These are phyloP conservation scores for Beauveria bassiana DNA, from an alignment of 2,329 filamentous ascomycete species.

Conservation along the genomic window DNA sequence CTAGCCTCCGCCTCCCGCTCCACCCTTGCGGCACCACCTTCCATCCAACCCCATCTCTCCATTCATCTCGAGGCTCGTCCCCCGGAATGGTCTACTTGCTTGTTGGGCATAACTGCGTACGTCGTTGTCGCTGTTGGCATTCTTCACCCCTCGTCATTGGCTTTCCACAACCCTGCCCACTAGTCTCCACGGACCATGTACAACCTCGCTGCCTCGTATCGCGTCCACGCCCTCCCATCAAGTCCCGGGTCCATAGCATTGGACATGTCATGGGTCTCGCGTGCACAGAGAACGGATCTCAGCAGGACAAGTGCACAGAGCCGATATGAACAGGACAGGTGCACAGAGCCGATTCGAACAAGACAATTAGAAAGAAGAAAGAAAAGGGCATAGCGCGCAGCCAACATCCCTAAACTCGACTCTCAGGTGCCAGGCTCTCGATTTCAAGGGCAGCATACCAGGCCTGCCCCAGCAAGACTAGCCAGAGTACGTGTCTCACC, in stretches of 20 bases:
- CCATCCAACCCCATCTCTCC: not conserved
- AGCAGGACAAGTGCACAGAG: not conserved
- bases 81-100: not conserved
- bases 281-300: not conserved
- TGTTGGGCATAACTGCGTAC: not conserved
- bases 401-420: not conserved
- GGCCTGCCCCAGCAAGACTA: slow-evolving; percentile 2
- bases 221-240: not conserved
- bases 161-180: too few relatives aligned
- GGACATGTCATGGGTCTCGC: not conserved
- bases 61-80: not conserved
- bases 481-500: slow-evolving; percentile 24
- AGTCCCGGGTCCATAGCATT: not conserved
- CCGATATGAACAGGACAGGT: too few relatives aligned
- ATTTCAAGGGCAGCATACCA: slow-evolving; percentile 6
- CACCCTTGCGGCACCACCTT: not conserved
- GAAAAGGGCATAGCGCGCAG: not conserved
- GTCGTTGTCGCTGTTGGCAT: too few relatives aligned
- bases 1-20: not conserved
- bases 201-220: too few relatives aligned
- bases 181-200: too few relatives aligned
- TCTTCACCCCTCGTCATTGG: too few relatives aligned
- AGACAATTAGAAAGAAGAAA: not conserved
- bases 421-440: not conserved
- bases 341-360: not conserved